Base-by-base conservation (phyloP, 1,284 basidiomycete species). In the Hymenochaete sp. region DNA sequence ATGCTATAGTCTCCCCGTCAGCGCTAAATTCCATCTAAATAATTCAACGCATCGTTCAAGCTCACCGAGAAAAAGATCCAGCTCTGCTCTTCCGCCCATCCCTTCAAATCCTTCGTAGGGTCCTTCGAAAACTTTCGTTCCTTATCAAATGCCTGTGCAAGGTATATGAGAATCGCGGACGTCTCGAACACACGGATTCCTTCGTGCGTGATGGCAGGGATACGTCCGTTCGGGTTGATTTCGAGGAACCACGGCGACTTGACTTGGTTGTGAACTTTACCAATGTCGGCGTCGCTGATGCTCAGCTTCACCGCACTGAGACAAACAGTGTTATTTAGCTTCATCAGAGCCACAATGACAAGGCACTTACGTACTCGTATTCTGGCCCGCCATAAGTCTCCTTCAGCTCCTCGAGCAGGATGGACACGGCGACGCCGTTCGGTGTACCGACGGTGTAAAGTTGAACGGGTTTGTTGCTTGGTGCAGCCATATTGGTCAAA, bases 41-140 rank as follows among this genome's bases (percentile, higher is more conserved):
- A n/a, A 43, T 31, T 16, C 5, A 6, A 35, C 14, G 32, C 14
- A 35, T 32, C 54, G 56, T 48, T 16, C 31, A 32, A 52, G 51
- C 45, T 53, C 44, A 50, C 56, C 42, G 32, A 70, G 53, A 84
- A 90, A 65, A 88, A 85, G 38, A 89, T 79, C 87, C 86, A 91
- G 56, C 84, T 82, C 14, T 84, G 57, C 59, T 77, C 70, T 59
- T 80, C 72, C 56, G 75, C 78, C 55, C 55, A 66, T 52, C 63
- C 57, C 45, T 64, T 55, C 13, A 66, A 55, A 24, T 66, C 58
- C 42, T 61, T 58, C 10, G 59, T 53, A 10, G 57, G 58, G 54
- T 65, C 57, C 59, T 73, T 76, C 52, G 62, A 67, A 52, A 78
- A 71, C 58, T 69, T 70, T 61, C 62, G 54, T 33, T 74, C 70